Evolutionary conservation across 805 yeast genomes (phyloP).

Genomic region (Sugiyamaella valdiviana): DNA sequence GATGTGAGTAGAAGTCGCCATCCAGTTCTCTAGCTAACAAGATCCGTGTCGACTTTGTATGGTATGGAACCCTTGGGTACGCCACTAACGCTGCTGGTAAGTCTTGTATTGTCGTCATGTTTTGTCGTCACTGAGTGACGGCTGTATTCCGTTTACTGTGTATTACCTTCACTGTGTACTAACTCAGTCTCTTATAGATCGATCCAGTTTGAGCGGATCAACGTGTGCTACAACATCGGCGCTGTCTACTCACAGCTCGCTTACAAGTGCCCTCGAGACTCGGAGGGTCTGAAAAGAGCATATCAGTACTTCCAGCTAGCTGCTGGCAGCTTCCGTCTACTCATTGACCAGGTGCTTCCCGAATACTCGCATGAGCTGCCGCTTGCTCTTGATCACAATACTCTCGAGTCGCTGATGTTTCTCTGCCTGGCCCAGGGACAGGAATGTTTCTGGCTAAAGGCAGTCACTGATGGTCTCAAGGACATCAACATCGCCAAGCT

Average conservation of each 20-base stretch:
- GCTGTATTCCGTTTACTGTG: too few relatives aligned
- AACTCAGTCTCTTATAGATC: slow-evolving; percentile 39
- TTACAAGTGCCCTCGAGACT: slow-evolving; percentile 37
- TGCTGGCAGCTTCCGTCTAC: slow-evolving; percentile 55
- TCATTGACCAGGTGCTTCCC: slow-evolving; percentile 27
- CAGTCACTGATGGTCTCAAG: slow-evolving; percentile 45
- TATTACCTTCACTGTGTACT: not conserved
- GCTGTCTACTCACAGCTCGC: slow-evolving; percentile 57
- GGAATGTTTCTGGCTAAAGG: slow-evolving; percentile 77
- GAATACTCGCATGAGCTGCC: slow-evolving; percentile 27
- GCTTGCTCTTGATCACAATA: slow-evolving; percentile 45
- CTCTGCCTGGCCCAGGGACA: slow-evolving; percentile 80
- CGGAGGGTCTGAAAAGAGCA: slow-evolving; percentile 54
- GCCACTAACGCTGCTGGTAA: slow-evolving; percentile 41
- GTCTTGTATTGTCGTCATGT: slow-evolving; percentile 13
- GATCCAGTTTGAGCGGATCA: slow-evolving; percentile 52
- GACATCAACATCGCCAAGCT: slow-evolving; percentile 59
- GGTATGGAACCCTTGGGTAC: slow-evolving; percentile 67
- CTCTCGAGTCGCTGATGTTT: slow-evolving; percentile 44
- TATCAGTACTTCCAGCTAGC: slow-evolving; percentile 61
- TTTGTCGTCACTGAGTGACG: not conserved
- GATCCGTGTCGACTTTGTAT: slow-evolving; percentile 46
- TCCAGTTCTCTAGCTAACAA: slow-evolving; percentile 1
- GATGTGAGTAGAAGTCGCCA: slow-evolving; percentile 34
- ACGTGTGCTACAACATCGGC: slow-evolving; percentile 64